Evolutionary conservation across 495 filamentous ascomycete species (phyloP), one percentile per base, ranked within the genome.

Genomic region (Xanthoparmelia taractica): DNA sequence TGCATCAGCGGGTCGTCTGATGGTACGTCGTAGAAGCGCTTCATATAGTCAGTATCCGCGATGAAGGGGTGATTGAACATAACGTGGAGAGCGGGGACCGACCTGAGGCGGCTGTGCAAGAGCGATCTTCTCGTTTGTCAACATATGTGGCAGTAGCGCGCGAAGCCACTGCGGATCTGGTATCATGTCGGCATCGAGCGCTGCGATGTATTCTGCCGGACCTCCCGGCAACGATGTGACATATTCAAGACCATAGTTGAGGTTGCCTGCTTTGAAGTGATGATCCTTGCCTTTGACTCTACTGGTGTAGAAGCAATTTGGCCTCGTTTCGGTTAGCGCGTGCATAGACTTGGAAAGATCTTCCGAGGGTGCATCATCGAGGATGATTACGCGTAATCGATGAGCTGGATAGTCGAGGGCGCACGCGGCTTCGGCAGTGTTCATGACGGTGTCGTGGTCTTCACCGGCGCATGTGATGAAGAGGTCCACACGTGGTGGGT

Each of bases 381-480:
- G 69, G 4, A 84, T 68, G 43, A 82, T 75, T 10, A 82, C 75
- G 29, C 81, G 70, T 63, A 81, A 82, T 2, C 66, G 68, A 45
- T 81, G 69, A 41, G 40, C 40, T 0, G 82, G 82, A 63, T 83
- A 85, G 63, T 84, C 80, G 48, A 76, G 67, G 20, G 75, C 72
- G 54, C 70, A 70, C 1, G 81, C 77, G 15, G 78, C 82, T 45
- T 76, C 71, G 6, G 76, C 71, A 1, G 82, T 85, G 65, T 84
- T 79, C 0, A 82, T 60, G 18, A 84, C 73, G 3, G 84, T 69
- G 17, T 80, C 82, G 23, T 82, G 70, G 0, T 78, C 77, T 63
- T 84, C 82, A 34, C 75, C 73, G 60, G 77, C 80, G 63, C 76
- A 81, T 4, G 80, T 77, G 48, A 83, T 73, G 29, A 82, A 74